These are phyloP conservation scores for Yarrowia sp. DNA, from an alignment of 805 yeast species.

Conservation along the genomic window DNA sequence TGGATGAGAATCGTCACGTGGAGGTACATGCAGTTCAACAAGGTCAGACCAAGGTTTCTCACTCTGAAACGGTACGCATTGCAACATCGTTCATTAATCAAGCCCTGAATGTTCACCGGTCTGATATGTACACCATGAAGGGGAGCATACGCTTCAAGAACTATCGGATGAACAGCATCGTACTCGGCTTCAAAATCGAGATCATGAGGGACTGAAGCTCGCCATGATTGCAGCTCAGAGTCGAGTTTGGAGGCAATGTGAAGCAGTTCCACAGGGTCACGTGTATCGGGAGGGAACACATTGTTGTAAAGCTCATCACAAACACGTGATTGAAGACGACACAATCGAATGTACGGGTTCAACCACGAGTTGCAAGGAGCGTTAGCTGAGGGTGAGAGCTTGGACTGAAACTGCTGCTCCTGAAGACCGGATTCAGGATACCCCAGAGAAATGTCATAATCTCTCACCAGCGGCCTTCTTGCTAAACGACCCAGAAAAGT, in stretches of 20 bases:
- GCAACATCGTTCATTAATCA: slow-evolving; percentile 18
- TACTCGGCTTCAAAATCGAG: slow-evolving; percentile 10
- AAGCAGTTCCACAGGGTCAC: not conserved
- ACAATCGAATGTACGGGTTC: not conserved
- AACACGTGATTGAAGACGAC: not conserved
- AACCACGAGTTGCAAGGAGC: slow-evolving; percentile 14
- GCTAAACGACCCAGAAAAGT: not conserved
- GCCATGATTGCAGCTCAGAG: slow-evolving; percentile 4
- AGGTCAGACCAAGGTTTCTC: not conserved
- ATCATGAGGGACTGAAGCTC: not conserved
- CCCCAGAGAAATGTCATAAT: not conserved
- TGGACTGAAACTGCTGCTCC: not conserved
- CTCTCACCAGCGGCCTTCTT: not conserved
- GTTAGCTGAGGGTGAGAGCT: not conserved
- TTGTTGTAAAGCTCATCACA: slow-evolving; percentile 9
- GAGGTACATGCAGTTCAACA: slow-evolving; percentile 13
- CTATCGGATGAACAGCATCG: slow-evolving; percentile 9
- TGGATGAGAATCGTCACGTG: slow-evolving; percentile 22
- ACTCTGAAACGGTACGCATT: slow-evolving; percentile 2
- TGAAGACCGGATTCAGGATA: not conserved
- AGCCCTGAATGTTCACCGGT: not conserved
- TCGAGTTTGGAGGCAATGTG: slow-evolving; percentile 3
- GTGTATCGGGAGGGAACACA: not conserved
- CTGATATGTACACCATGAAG: not conserved
- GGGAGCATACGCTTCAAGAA: slow-evolving; percentile 4